A percentile compares a stretch with the other conserved stretches of the same genome.
phyloP scores from a whole-genome alignment of 306 rosid genomes.

The Argentina anserina region DNA sequence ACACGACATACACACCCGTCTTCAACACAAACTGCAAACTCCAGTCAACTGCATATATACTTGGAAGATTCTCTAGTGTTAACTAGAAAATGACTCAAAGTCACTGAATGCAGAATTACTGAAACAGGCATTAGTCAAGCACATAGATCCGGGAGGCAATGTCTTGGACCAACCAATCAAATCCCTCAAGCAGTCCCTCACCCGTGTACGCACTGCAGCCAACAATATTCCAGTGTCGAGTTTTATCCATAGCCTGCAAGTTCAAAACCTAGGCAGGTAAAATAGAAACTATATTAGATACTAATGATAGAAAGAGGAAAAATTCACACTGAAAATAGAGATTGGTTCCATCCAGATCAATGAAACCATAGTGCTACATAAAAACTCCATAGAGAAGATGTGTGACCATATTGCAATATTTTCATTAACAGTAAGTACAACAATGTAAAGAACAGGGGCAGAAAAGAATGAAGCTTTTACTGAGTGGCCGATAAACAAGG shows the following conservation, averaged over 20 bases:
- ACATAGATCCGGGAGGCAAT: slow-evolving; percentile 78
- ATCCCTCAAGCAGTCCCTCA: slow-evolving; percentile 73
- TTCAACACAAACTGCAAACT: background rate
- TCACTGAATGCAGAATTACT: background rate
- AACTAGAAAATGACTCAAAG: background rate
- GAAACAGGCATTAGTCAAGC: slow-evolving; percentile 29
- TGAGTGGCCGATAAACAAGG: background rate
- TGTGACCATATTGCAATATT: background rate
- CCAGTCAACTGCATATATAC: background rate
- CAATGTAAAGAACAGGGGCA: background rate
- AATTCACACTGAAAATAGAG: background rate
- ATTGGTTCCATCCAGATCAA: background rate
- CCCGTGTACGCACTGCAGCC: slow-evolving; percentile 85
- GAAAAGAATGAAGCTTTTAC: background rate
- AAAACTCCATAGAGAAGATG: background rate
- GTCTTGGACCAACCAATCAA: slow-evolving; percentile 89
- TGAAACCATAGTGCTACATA: too few relatives aligned
- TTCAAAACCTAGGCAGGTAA: slow-evolving; percentile 48
- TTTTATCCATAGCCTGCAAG: slow-evolving; percentile 74
- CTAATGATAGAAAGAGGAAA: background rate
- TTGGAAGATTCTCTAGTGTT: background rate
- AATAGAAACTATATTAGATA: slow-evolving; percentile 7
- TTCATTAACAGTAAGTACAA: background rate
- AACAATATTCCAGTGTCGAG: slow-evolving; percentile 73
- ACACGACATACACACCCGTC: background rate